These are phyloP conservation scores for Rubroshorea leprosula DNA, from an alignment of 345 rosid species.

Conservation along the genomic window DNA sequence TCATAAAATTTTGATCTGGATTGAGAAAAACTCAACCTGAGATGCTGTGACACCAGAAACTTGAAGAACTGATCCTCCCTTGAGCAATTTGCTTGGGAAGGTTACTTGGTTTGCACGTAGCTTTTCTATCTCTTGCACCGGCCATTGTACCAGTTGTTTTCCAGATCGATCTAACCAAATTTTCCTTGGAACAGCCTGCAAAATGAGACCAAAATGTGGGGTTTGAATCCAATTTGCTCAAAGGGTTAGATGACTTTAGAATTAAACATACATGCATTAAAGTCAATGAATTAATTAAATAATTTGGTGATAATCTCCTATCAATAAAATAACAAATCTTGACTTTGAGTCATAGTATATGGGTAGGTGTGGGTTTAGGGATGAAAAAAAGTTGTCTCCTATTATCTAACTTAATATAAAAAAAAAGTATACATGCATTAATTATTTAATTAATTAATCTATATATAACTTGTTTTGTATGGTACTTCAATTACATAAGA, in stretches of 20 bases:
- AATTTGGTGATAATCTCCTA: too few relatives aligned
- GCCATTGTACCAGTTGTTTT: constrained; percentile 64
- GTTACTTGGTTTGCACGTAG: constrained; percentile 27
- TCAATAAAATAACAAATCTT: too few relatives aligned
- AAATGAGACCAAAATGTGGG: constrained; percentile 1
- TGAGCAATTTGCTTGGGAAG: constrained; percentile 20
- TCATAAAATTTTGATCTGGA: not conserved
- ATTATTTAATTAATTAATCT: not conserved
- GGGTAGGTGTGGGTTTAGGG: too few relatives aligned
- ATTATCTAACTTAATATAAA: too few relatives aligned
- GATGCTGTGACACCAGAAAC: constrained; percentile 47
- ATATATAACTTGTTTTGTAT: not conserved
- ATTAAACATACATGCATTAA: not conserved
- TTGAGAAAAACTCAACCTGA: constrained; percentile 32
- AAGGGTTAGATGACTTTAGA: not conserved
- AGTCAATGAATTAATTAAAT: too few relatives aligned
- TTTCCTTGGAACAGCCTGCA: constrained; percentile 54
- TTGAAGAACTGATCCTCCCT: constrained; percentile 29
- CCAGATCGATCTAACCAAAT: constrained; percentile 42
- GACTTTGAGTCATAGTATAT: too few relatives aligned
- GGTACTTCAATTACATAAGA: not conserved
- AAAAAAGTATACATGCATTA: too few relatives aligned
- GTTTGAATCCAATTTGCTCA: not conserved
- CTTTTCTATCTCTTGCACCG: constrained; percentile 44
- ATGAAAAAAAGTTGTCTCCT: too few relatives aligned